A percentile compares a stretch with the other conserved stretches of the same genome.
phyloP scores from a whole-genome alignment of 2,329 filamentous ascomycete species.

The Claviceps pazoutovae region DNA sequence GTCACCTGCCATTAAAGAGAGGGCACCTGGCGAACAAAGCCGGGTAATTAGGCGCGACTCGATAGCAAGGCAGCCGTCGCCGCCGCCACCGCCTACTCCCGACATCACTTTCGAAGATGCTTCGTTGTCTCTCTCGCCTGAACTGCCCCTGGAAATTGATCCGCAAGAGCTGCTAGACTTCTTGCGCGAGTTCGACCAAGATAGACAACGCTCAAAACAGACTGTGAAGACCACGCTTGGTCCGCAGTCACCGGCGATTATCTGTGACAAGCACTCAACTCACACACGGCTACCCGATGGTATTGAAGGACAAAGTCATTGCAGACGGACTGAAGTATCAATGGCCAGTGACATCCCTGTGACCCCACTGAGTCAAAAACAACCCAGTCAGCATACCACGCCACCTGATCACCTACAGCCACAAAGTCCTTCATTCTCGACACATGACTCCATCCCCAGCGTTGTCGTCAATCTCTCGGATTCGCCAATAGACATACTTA shows the following conservation, averaged over 20 bases:
- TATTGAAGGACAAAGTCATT: not conserved
- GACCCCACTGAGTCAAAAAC: conserved; percentile 4
- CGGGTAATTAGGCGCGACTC: conserved; percentile 1
- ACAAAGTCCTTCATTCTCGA: not conserved
- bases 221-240: not conserved
- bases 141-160: not conserved
- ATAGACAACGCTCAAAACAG: not conserved
- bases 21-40: not conserved
- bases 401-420: not conserved
- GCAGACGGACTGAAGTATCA: not conserved
- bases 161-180: conserved; percentile 6
- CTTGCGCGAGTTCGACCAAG: conserved; percentile 2
- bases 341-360: not conserved
- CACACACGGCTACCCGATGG: not conserved
- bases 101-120: not conserved
- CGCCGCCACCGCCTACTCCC: not conserved
- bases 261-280: not conserved
- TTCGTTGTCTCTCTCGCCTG: not conserved
- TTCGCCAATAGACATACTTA: not conserved
- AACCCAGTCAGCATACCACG: not conserved
- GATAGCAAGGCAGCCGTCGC: not conserved
- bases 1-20: not conserved
- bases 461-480: conserved; percentile 7
- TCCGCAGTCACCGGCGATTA: not conserved
- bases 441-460: not conserved